Conservation (phyloP, 73 alveolate species). For the Stentor coeruleus region DNA sequence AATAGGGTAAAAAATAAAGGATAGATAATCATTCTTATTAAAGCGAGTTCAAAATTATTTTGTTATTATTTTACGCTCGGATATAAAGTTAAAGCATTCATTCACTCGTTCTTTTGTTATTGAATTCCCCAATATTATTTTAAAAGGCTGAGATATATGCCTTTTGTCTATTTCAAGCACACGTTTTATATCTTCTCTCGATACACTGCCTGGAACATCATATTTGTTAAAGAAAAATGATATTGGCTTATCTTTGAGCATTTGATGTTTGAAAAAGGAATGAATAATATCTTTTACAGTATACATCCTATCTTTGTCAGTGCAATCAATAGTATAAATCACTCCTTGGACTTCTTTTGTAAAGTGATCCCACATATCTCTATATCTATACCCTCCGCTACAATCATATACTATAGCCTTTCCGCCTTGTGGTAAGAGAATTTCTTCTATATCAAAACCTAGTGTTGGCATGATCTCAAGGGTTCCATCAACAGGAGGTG, state of each 20-base stretch:
- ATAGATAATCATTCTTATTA: no score
- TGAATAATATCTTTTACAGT: background rate
- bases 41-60: no score
- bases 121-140: background rate
- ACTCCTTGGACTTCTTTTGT: background rate
- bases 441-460: conserved; percentile 11
- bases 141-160: conserved; percentile 1
- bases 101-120: background rate
- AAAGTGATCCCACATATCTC: conserved; percentile 16
- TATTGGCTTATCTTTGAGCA: conserved; percentile 7
- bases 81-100: background rate
- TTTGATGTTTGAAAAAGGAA: background rate
- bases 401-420: conserved; percentile 16
- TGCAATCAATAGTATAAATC: background rate
- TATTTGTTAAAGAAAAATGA: conserved; percentile 1
- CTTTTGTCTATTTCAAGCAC: background rate
- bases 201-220: background rate
- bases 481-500: background rate
- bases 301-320: background rate
- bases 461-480: conserved; percentile 3
- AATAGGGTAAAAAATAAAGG: no score
- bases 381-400: conserved; percentile 9
- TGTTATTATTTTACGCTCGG: no score
- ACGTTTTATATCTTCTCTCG: conserved; percentile 1
- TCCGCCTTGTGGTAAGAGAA: background rate